These are phyloP conservation scores for Psophocarpus tetragonolobus DNA, from an alignment of 306 rosid species.

Conservation along the genomic window DNA sequence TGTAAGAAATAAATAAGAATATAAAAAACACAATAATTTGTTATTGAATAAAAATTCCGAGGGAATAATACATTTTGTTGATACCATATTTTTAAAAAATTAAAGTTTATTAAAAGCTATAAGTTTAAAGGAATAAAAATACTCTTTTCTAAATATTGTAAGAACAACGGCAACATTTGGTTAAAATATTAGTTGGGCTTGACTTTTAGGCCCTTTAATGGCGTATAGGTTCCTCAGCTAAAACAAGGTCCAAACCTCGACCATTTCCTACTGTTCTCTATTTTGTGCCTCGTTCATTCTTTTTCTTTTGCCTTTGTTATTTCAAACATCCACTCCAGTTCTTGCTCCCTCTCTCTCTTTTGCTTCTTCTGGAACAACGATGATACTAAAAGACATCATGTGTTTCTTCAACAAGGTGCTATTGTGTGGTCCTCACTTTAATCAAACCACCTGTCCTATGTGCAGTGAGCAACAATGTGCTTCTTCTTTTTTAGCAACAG, in stretches of 20 bases:
- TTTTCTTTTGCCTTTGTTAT: background rate
- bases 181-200: background rate
- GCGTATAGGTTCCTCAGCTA: constrained; percentile 7
- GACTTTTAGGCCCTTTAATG: constrained; percentile 3
- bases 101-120: too few relatives aligned
- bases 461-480: constrained; percentile 20
- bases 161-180: background rate
- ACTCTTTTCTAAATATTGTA: background rate
- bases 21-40: too few relatives aligned
- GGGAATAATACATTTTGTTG: too few relatives aligned
- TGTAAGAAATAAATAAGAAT: too few relatives aligned
- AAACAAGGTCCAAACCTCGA: constrained; percentile 25
- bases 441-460: background rate
- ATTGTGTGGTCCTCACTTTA: constrained; percentile 3
- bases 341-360: background rate
- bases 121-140: too few relatives aligned
- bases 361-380: constrained; percentile 25
- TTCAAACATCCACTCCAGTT: background rate
- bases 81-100: too few relatives aligned
- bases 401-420: constrained; percentile 72
- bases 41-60: too few relatives aligned
- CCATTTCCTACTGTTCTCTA: background rate
- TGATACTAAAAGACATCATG: constrained; percentile 59
- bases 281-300: background rate
- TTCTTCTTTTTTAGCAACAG: background rate